Conservation (phyloP, 1,139 yeast species). For the Sugiyamaella novakii region DNA sequence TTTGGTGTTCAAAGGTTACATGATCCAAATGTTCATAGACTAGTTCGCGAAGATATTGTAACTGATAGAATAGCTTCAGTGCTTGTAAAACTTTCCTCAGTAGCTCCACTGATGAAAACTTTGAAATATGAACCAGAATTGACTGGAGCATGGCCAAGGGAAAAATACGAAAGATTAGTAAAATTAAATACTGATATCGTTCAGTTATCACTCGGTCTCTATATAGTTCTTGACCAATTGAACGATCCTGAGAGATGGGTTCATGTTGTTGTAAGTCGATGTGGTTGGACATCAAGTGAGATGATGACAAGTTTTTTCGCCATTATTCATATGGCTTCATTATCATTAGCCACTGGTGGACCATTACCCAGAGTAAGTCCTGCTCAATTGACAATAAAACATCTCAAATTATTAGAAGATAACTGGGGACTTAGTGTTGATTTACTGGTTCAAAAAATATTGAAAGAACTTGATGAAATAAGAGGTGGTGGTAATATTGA, state of each 20-base stretch:
- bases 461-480: slow-evolving; percentile 16
- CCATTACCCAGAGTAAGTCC: slow-evolving; percentile 39
- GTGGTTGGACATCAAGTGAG: slow-evolving; percentile 36
- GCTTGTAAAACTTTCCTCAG: slow-evolving; percentile 26
- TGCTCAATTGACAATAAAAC: slow-evolving; percentile 32
- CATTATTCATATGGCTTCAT: slow-evolving; percentile 35
- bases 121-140: slow-evolving; percentile 37
- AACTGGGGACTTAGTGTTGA: slow-evolving; percentile 24
- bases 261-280: slow-evolving; percentile 24
- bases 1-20: slow-evolving; percentile 34
- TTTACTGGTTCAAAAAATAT: slow-evolving; percentile 6
- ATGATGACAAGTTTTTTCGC: slow-evolving; percentile 37
- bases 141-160: slow-evolving; percentile 37
- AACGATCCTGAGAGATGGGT: slow-evolving; percentile 29
- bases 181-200: slow-evolving; percentile 31
- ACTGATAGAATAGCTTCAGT: slow-evolving; percentile 27
- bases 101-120: slow-evolving; percentile 27
- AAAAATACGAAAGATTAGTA: slow-evolving; percentile 31
- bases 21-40: slow-evolving; percentile 29
- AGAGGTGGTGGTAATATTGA: slow-evolving; percentile 12
- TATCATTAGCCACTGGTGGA: slow-evolving; percentile 32
- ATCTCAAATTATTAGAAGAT: slow-evolving; percentile 25
- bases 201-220: slow-evolving; percentile 30
- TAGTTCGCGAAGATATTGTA: slow-evolving; percentile 30
- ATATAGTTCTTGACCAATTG: slow-evolving; percentile 30